phyloP scores from a whole-genome alignment of 1,139 yeast genomes.

The Pichia sp. region DNA sequence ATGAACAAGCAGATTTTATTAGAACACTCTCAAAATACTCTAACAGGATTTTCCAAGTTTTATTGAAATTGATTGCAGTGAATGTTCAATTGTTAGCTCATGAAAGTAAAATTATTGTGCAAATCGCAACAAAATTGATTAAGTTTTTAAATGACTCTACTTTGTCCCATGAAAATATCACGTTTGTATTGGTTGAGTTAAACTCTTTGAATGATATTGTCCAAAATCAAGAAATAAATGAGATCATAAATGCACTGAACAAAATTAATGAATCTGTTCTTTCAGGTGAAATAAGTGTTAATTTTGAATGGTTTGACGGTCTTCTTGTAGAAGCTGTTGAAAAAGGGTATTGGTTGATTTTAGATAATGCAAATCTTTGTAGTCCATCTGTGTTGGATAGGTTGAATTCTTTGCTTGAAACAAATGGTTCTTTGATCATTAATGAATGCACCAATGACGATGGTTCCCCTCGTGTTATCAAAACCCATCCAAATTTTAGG shows the following conservation, averaged over 20 bases:
- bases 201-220: conserved; percentile 6
- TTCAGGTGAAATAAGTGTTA: conserved; percentile 35
- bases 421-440: conserved; percentile 74
- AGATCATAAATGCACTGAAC: conserved; percentile 25
- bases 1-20: conserved; percentile 82
- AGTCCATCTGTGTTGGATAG: conserved; percentile 94
- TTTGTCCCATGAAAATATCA: conserved; percentile 18
- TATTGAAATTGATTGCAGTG: conserved; percentile 36
- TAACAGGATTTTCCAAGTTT: conserved; percentile 30
- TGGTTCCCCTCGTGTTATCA: conserved; percentile 74
- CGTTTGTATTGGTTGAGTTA: conserved; percentile 22
- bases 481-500: conserved; percentile 82
- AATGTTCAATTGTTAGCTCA: conserved; percentile 29
- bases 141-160: conserved; percentile 22
- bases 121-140: conserved; percentile 28
- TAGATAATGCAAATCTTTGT: conserved; percentile 94
- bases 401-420: conserved; percentile 82
- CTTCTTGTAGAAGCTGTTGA: conserved; percentile 87
- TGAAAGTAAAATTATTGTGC: conserved; percentile 5
- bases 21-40: conserved; percentile 46
- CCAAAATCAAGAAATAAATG: conserved; percentile 4
- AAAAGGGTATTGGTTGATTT: conserved; percentile 84
- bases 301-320: conserved; percentile 96
- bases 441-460: conserved; percentile 80
- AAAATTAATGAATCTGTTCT: conserved; percentile 27